Conservation (phyloP, 177 flowering plant species). For the Vitis hybrid region DNA sequence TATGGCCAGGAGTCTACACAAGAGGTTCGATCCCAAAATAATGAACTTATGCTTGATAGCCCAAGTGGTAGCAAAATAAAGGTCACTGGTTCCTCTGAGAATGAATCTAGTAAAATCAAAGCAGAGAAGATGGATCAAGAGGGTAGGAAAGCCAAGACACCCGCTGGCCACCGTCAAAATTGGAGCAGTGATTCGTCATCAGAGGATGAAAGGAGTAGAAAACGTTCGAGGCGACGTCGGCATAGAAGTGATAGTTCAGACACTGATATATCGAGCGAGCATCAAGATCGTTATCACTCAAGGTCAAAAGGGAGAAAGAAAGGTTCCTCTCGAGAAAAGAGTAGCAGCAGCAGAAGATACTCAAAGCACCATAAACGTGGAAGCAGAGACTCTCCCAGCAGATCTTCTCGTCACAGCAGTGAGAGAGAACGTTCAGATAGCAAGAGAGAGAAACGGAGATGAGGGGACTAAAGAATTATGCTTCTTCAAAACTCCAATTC, state of each 20-base stretch:
- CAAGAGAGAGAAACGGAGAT: slow-evolving; percentile 38
- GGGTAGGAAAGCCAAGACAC: slow-evolving; percentile 19
- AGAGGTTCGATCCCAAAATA: slow-evolving; percentile 11
- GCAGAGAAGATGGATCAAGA: slow-evolving; percentile 19
- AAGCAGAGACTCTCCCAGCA: slow-evolving; percentile 38
- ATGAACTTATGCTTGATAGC: slow-evolving; percentile 8
- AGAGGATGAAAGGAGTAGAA: slow-evolving; percentile 48
- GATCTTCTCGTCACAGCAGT: slow-evolving; percentile 35
- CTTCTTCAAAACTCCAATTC: neutral
- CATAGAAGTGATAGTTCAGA: slow-evolving; percentile 44
- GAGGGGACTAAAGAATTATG: slow-evolving; percentile 13
- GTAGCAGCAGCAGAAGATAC: slow-evolving; percentile 55
- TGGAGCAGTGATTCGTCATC: slow-evolving; percentile 30
- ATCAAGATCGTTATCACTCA: slow-evolving; percentile 32
- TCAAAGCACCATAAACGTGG: slow-evolving; percentile 50
- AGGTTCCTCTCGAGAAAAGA: slow-evolving; percentile 51
- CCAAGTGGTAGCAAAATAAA: slow-evolving; percentile 1
- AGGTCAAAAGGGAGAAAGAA: slow-evolving; percentile 45
- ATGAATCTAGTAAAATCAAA: slow-evolving; percentile 12
- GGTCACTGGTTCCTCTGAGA: slow-evolving; percentile 11
- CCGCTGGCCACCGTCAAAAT: slow-evolving; percentile 4
- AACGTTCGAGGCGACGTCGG: slow-evolving; percentile 34
- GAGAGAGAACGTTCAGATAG: slow-evolving; percentile 28
- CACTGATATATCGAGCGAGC: slow-evolving; percentile 46
- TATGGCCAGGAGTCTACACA: slow-evolving; percentile 4